A percentile compares a stretch with the other conserved stretches of the same genome.
Conservation (phyloP, 164 flowering plant genomes). For the Magnolia kwangsiensis region DNA sequence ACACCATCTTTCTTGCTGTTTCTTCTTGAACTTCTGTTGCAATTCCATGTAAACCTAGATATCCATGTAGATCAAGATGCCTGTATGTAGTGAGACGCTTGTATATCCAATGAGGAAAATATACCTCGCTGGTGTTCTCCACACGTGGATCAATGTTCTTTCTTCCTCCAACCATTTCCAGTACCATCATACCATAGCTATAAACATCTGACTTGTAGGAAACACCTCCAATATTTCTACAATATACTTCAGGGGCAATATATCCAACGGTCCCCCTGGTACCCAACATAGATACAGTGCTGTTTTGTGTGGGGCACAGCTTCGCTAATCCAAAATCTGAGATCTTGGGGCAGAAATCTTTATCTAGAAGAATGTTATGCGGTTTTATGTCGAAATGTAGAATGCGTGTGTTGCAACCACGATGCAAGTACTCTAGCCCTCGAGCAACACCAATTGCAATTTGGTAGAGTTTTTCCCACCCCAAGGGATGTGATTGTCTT, state of each 20-base stretch:
- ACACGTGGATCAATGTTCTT: not conserved
- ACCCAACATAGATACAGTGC: not conserved
- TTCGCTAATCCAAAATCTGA: constrained; percentile 18
- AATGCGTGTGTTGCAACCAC: constrained; percentile 10
- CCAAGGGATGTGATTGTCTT: not conserved
- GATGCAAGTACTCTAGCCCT: constrained; percentile 5
- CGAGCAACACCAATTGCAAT: constrained; percentile 5
- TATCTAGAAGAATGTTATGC: constrained; percentile 8
- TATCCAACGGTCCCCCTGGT: constrained; percentile 10
- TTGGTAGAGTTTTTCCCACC: not conserved
- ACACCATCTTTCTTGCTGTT: constrained; percentile 6
- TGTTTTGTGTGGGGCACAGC: not conserved
- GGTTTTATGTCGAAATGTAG: constrained; percentile 17
- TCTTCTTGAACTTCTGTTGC: not conserved
- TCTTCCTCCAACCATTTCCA: constrained; percentile 14
- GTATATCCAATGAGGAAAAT: constrained; percentile 8
- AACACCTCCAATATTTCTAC: not conserved
- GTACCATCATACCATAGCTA: constrained; percentile 12
- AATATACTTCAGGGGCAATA: constrained; percentile 10
- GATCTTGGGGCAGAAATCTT: constrained; percentile 6
- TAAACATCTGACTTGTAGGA: constrained; percentile 14
- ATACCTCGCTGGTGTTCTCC: not conserved
- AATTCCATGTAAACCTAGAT: not conserved
- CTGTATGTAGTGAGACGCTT: not conserved
- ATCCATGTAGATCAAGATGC: not conserved